These are phyloP conservation scores for Fulvia fulva DNA, from an alignment of 2,329 filamentous ascomycete species.

Conservation along the genomic window DNA sequence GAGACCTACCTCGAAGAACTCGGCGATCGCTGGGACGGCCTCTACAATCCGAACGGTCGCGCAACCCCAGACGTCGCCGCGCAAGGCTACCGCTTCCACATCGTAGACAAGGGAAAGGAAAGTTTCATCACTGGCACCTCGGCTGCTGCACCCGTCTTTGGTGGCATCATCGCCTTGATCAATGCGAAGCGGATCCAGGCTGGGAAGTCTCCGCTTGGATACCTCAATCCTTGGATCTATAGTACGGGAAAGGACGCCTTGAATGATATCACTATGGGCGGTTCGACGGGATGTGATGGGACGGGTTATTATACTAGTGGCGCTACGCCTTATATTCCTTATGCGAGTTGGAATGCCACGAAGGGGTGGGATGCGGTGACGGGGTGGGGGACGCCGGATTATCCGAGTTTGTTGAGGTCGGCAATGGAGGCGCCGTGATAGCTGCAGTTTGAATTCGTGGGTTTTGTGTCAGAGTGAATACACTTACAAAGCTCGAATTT, in stretches of 20 bases:
- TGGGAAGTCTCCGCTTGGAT: constrained; percentile 53
- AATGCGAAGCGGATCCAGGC: constrained; percentile 30
- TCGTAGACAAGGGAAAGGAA: constrained; percentile 41
- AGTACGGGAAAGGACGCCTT: constrained; percentile 37
- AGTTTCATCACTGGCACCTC: constrained; percentile 49
- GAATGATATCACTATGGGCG: constrained; percentile 45
- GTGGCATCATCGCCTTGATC: constrained; percentile 32
- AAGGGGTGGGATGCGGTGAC: constrained; percentile 34
- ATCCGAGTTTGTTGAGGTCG: constrained; percentile 16
- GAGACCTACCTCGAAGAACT: constrained; percentile 38
- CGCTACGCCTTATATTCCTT: constrained; percentile 16
- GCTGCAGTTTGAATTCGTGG: no score
- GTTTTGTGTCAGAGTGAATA: no score
- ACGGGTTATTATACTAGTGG: constrained; percentile 25
- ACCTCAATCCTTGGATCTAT: constrained; percentile 61
- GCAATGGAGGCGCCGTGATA: constrained; percentile 4
- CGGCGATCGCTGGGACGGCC: constrained; percentile 36
- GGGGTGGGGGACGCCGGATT: constrained; percentile 32
- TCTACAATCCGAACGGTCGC: constrained; percentile 43
- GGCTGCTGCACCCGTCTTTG: constrained; percentile 56
- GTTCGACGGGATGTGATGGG: constrained; percentile 37
- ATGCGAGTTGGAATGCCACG: constrained; percentile 28
- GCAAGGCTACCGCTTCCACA: constrained; percentile 50
- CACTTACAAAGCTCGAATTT: no score
- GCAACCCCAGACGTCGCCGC: constrained; percentile 46